Conservation (phyloP, 2,329 filamentous ascomycete species). For the Thermomyces lanuginosus region DNA sequence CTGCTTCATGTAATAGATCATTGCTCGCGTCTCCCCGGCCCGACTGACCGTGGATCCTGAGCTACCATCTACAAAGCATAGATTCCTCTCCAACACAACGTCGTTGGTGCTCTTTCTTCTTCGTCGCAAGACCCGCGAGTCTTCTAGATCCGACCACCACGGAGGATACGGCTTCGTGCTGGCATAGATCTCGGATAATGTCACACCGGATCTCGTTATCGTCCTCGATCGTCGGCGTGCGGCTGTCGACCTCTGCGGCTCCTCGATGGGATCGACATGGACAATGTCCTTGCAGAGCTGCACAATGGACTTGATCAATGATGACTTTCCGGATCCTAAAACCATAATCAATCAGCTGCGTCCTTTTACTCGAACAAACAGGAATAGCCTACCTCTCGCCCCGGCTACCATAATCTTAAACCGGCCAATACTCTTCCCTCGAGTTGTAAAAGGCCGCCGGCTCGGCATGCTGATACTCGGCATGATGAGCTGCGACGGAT, state of each 20-base stretch:
- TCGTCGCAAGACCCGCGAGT: slow-evolving; percentile 42
- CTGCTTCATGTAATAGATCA: slow-evolving; percentile 57
- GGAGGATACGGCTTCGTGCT: slow-evolving; percentile 71
- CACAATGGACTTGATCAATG: slow-evolving; percentile 72
- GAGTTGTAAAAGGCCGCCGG: slow-evolving; percentile 75
- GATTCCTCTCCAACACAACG: slow-evolving; percentile 68
- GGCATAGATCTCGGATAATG: slow-evolving; percentile 54
- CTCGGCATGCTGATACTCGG: slow-evolving; percentile 84
- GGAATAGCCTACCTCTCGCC: slow-evolving; percentile 43
- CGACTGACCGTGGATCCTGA: slow-evolving; percentile 41
- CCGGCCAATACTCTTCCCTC: slow-evolving; percentile 66
- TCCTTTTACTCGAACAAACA: neutral
- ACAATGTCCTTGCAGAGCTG: slow-evolving; percentile 83
- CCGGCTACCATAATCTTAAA: slow-evolving; percentile 82
- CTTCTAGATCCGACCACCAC: slow-evolving; percentile 75
- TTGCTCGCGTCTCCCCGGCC: slow-evolving; percentile 39
- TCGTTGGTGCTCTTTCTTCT: slow-evolving; percentile 59
- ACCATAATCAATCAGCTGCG: slow-evolving; percentile 1
- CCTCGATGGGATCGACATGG: slow-evolving; percentile 55
- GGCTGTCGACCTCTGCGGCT: slow-evolving; percentile 8
- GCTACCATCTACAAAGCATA: slow-evolving; percentile 89
- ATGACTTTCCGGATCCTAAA: slow-evolving; percentile 70
- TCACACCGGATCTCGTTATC: slow-evolving; percentile 8
- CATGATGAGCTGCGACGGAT: slow-evolving; percentile 75
- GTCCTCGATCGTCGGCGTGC: slow-evolving; percentile 8